Conservation (phyloP, 192 early-diverging fungal genomes). For the Coemansia sp. region DNA sequence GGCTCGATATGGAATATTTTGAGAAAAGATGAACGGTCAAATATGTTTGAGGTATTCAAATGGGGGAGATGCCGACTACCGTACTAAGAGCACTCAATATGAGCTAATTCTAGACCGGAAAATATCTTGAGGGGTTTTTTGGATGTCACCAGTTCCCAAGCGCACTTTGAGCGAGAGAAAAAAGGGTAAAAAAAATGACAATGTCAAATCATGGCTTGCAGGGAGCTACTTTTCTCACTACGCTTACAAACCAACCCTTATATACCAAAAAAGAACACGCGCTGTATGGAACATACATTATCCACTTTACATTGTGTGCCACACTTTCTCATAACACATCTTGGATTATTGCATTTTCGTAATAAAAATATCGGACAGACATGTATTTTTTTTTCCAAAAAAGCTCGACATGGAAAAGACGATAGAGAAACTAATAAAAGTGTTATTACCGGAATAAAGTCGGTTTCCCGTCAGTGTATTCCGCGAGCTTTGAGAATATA, state of each 20-base stretch:
- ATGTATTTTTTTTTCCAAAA: too few species aligned
- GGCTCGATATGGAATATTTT: not conserved
- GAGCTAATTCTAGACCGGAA: not conserved
- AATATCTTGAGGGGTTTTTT: not conserved
- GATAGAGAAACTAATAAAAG: too few species aligned
- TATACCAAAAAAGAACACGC: not conserved
- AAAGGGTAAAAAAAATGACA: not conserved
- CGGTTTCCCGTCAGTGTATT: too few species aligned
- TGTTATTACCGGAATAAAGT: too few species aligned
- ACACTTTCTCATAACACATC: not conserved
- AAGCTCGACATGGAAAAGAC: too few species aligned
- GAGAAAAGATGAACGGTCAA: not conserved
- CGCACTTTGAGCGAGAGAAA: not conserved
- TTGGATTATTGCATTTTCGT: too few species aligned
- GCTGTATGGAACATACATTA: too few species aligned
- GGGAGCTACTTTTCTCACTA: not conserved
- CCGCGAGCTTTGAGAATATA: too few species aligned
- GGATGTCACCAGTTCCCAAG: not conserved
- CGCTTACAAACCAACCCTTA: not conserved
- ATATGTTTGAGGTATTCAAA: not conserved
- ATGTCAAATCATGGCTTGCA: not conserved
- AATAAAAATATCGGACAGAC: too few species aligned
- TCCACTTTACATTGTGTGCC: not conserved
- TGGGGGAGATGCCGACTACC: not conserved
- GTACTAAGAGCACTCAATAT: not conserved